These are phyloP conservation scores for Alternaria consortialis DNA, from an alignment of 2,329 filamentous ascomycete genomes.

Conservation along the genomic window DNA sequence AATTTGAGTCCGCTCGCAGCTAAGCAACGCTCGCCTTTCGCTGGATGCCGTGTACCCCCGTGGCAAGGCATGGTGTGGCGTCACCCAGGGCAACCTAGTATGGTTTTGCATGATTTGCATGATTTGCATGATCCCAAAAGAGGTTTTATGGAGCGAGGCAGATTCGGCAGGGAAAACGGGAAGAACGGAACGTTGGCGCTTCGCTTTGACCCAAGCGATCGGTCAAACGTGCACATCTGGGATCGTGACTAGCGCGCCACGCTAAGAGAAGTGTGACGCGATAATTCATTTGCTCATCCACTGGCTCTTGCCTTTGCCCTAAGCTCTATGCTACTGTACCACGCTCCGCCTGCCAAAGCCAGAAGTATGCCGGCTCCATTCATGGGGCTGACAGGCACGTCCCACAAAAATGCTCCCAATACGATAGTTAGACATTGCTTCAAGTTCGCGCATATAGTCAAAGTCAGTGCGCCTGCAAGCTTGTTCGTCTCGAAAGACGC, in stretches of 20 bases:
- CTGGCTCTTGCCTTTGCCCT: conserved; percentile 2
- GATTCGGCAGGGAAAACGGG: conserved; percentile 1
- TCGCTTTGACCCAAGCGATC: not conserved
- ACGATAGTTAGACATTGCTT: conserved; percentile 10
- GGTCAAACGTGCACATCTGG: not conserved
- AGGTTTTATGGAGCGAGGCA: conserved; percentile 1
- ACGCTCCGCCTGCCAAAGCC: conserved; percentile 5
- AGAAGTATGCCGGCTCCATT: conserved; percentile 8
- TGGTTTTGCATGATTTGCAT: not conserved
- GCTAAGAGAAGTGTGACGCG: not conserved
- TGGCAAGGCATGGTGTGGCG: not conserved
- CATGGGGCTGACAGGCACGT: conserved; percentile 9
- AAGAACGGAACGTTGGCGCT: conserved; percentile 2
- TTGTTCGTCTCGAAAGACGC: conserved; percentile 10
- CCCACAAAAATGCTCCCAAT: conserved; percentile 4
- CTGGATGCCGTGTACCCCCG: not conserved
- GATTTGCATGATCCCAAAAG: not conserved
- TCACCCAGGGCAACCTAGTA: not conserved
- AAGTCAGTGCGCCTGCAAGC: conserved; percentile 8
- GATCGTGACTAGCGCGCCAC: not conserved
- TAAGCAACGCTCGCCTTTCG: not conserved
- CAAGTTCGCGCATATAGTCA: conserved; percentile 10
- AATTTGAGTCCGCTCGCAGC: not conserved
- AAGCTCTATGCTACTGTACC: conserved; percentile 11
- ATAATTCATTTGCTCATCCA: conserved; percentile 4